Evolutionary conservation across 306 rosid species (phyloP), one percentile per base, ranked within the genome.

Genomic region (Senna siamea): DNA sequence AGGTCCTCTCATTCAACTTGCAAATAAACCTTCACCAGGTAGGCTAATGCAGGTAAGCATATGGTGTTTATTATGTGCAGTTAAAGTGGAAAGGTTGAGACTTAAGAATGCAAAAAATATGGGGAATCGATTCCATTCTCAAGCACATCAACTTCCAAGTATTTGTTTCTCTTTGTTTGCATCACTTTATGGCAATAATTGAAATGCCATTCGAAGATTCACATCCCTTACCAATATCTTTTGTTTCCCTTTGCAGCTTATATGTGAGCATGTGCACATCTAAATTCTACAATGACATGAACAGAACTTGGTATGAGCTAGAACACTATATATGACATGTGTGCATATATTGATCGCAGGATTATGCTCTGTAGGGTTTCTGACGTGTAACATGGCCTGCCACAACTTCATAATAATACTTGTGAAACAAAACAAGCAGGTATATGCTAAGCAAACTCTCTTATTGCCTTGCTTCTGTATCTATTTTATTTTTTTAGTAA

Each of bases 131-230:
- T 87, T 82, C 96, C 65, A 55, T 51, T 15, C 55, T 63, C 75
- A 76, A 84, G 84, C 88, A 83, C 84, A 72, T 85, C 84, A 84
- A 72, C 73, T 57, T 30, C 77, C 55, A 83, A 68, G 53, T 76
- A 82, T 62, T 26, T 37, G 50, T 83, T 80, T 67, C 48, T 44
- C 77, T 70, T 41, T 64, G 74, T 69, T 79, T 76, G 63, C 66
- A 78, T 76, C 75, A 81, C 85, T 85, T 78, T 83, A 78, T 58
- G 73, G 70, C 86, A 86, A 93, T 93, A 88, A 93, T 89, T 86
- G 85, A 93, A 83, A 89, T 88, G 76, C 87, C 92, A 90, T 92
- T 89, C 89, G 76, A 81, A 88, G 85, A 87, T 90, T 85, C 93
- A 90, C 47, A 69, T 77, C 87, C 84, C 79, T 46, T 69, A 43